These are phyloP conservation scores for Chenopodium formosanum DNA, from an alignment of 148 eudicot genomes.

Conservation along the genomic window DNA sequence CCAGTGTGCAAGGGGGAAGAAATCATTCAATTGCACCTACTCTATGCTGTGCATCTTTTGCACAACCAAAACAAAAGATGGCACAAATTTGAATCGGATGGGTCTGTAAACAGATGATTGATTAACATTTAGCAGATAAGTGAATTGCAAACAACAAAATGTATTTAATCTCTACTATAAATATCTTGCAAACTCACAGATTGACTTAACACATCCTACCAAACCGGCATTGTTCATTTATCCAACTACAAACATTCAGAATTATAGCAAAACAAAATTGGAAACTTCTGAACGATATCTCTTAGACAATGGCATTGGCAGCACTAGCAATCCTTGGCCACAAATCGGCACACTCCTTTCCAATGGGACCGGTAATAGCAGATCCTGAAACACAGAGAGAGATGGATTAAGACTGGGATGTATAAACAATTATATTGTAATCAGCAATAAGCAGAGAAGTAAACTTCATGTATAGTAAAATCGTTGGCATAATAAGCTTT, in stretches of 20 bases:
- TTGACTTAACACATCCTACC: slow-evolving; percentile 4
- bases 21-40: too few relatives aligned
- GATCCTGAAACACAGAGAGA: slow-evolving; percentile 31
- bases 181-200: not conserved
- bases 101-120: not conserved
- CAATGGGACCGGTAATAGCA: slow-evolving; percentile 55
- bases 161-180: not conserved
- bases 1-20: too few relatives aligned
- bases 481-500: too few relatives aligned
- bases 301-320: slow-evolving; percentile 52
- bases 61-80: not conserved
- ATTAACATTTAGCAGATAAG: not conserved
- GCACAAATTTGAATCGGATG: not conserved
- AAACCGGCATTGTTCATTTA: not conserved
- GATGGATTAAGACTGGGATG: too few relatives aligned
- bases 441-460: too few relatives aligned
- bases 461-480: too few relatives aligned
- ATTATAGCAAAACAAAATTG: slow-evolving; percentile 14
- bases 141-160: not conserved
- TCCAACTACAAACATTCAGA: slow-evolving; percentile 5
- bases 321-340: slow-evolving; percentile 59
- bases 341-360: slow-evolving; percentile 57
- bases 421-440: too few relatives aligned
- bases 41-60: too few relatives aligned
- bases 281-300: not conserved